Evolutionary conservation across 2,329 filamentous ascomycete species (phyloP).

Genomic region (Aspergillus fumigatiaffinis): DNA sequence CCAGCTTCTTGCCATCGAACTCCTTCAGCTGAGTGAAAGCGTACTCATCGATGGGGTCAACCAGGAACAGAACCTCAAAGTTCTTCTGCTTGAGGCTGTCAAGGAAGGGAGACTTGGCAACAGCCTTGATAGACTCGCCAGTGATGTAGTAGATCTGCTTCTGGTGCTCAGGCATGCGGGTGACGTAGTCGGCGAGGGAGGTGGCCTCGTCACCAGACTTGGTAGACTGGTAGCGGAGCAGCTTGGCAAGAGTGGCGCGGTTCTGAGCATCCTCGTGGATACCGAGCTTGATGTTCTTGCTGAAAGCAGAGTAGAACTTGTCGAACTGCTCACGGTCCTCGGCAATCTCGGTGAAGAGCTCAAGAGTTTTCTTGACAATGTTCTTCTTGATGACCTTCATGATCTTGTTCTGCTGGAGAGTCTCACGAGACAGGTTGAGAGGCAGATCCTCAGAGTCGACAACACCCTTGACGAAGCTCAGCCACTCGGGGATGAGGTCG

Average conservation of each 20-base stretch:
- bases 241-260: slow-evolving; percentile 87
- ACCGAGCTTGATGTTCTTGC: slow-evolving; percentile 99
- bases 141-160: slow-evolving; percentile 99
- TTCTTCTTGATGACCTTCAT: slow-evolving; percentile 99
- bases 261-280: slow-evolving; percentile 99
- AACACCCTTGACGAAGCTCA: slow-evolving; percentile 99
- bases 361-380: slow-evolving; percentile 99
- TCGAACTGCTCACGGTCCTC: slow-evolving; percentile 99
- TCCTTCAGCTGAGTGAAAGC: slow-evolving; percentile 99
- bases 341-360: slow-evolving; percentile 98
- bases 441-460: slow-evolving; percentile 99
- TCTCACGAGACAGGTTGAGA: slow-evolving; percentile 99
- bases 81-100: slow-evolving; percentile 98
- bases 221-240: slow-evolving; percentile 97
- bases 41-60: slow-evolving; percentile 99
- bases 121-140: slow-evolving; percentile 97
- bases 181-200: slow-evolving; percentile 95
- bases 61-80: slow-evolving; percentile 99
- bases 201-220: slow-evolving; percentile 96
- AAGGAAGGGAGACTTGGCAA: slow-evolving; percentile 97
- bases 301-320: slow-evolving; percentile 99
- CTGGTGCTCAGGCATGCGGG: slow-evolving; percentile 99
- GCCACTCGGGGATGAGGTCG: slow-evolving; percentile 98
- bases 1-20: slow-evolving; percentile 99
- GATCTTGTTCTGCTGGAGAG: slow-evolving; percentile 99